These are phyloP conservation scores for Cystobasidiopsis lactophilus DNA, from an alignment of 768 basidiomycete genomes.

Conservation along the genomic window DNA sequence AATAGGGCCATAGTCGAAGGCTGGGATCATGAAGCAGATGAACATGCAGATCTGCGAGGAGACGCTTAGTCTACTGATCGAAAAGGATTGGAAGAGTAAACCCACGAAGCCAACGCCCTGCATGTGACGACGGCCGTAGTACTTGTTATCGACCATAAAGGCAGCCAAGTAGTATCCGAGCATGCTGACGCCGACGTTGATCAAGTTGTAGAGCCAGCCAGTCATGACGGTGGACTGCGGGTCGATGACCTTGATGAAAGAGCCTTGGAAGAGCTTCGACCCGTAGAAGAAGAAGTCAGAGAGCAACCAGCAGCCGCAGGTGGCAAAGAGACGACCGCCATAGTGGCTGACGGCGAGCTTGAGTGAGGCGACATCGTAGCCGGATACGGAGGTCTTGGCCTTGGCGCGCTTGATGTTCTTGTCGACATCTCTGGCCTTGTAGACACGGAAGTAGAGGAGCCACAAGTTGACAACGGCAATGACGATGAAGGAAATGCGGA, in stretches of 20 bases:
- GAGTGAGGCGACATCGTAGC: slow-evolving; percentile 26
- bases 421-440: slow-evolving; percentile 24
- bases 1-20: slow-evolving; percentile 23
- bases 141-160: slow-evolving; percentile 28
- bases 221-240: slow-evolving; percentile 25
- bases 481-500: slow-evolving; percentile 27
- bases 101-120: slow-evolving; percentile 24
- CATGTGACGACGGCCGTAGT: slow-evolving; percentile 6
- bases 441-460: slow-evolving; percentile 29
- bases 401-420: slow-evolving; percentile 22
- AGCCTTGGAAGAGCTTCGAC: slow-evolving; percentile 24
- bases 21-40: slow-evolving; percentile 3
- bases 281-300: slow-evolving; percentile 26
- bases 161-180: slow-evolving; percentile 28
- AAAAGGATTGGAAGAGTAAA: slow-evolving; percentile 16
- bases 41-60: background rate
- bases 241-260: slow-evolving; percentile 27
- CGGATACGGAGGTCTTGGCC: slow-evolving; percentile 24
- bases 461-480: slow-evolving; percentile 27
- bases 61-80: background rate
- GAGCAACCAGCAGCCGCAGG: slow-evolving; percentile 25
- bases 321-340: slow-evolving; percentile 22
- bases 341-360: slow-evolving; percentile 25
- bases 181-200: slow-evolving; percentile 26
- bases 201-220: slow-evolving; percentile 27